Evolutionary conservation across 208 protist species (phyloP), one percentile per base, ranked within the genome.

Genomic region (Polymyxa betae): DNA sequence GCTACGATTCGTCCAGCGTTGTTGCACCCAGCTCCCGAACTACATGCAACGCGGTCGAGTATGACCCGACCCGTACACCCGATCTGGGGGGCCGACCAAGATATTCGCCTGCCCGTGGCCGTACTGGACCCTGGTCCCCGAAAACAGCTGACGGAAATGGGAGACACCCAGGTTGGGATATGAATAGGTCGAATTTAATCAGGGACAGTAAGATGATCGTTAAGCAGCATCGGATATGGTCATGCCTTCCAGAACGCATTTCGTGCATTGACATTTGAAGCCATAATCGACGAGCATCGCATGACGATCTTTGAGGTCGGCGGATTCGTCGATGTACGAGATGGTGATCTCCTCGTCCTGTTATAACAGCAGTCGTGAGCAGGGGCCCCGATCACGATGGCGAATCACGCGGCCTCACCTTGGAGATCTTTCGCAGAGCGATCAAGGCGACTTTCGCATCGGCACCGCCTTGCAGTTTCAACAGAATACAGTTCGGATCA

Each of bases 301-400:
- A 20, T 43, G 72, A 38, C 72, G 72, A 5, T 82, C 72, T n/a
- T 82, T n/a, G 35, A 82, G 16, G 16, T 5, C 16, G 12, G 72
- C 72, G 72, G 5, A 20, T n/a, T 82, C 72, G n/a, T 43, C n/a
- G n/a, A 82, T 82, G 72, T 82, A 82, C 72, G 72, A 82, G n/a
- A 82, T 82, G 5, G 72, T 82, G 72, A 82, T 82, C 72, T 82
- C 72, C 16, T 82, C 72, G n/a, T n/a, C 72, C 49, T 60, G 49
- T 5, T 5, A 60, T 24, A 60, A 60, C 24, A 60, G 49, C 49
- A n/a, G n/a, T n/a, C n/a, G n/a, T n/a, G n/a, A n/a, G n/a, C n/a
- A n/a, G n/a, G n/a, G n/a, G n/a, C n/a, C n/a, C n/a, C n/a, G n/a
- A n/a, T n/a, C n/a, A n/a, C n/a, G n/a, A n/a, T n/a, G n/a, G n/a